Evolutionary conservation across 129 eudicot species (phyloP).

Genomic region (Heracleum sosnowskyi): DNA sequence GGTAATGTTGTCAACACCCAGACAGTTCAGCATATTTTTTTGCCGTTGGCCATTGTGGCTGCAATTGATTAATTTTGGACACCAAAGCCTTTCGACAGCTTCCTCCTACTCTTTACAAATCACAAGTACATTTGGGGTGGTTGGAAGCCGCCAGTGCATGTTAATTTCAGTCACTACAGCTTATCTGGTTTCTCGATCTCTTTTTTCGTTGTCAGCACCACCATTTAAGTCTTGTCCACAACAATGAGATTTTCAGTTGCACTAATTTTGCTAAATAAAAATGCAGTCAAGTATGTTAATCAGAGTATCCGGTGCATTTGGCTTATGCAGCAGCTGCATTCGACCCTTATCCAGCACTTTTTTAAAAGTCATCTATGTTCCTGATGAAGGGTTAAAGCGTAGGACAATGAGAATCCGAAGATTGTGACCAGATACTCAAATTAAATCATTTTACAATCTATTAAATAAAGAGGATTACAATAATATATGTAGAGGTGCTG

Average conservation of each 20-base stretch:
- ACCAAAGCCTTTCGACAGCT: not conserved
- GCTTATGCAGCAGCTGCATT: not conserved
- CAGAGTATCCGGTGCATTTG: not conserved
- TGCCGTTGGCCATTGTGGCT: not conserved
- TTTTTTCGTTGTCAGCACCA: not conserved
- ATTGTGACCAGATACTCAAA: not conserved
- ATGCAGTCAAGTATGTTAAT: not conserved
- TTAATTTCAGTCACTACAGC: not conserved
- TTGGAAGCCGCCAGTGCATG: not conserved
- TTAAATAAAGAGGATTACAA: not conserved
- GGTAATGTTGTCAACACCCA: not conserved
- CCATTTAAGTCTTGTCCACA: not conserved
- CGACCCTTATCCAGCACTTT: not conserved
- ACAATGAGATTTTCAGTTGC: not conserved
- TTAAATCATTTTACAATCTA: not conserved
- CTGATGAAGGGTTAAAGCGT: not conserved
- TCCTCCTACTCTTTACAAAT: not conserved
- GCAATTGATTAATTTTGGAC: not conserved
- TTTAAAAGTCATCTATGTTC: not conserved
- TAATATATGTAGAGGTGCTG: not conserved
- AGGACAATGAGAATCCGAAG: not conserved
- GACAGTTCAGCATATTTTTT: not conserved
- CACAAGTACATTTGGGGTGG: not conserved
- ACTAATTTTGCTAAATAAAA: not conserved
- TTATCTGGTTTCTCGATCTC: not conserved